Conservation (phyloP, 192 early-diverging fungal genomes). For the Pecoramyces ruminantium region DNA sequence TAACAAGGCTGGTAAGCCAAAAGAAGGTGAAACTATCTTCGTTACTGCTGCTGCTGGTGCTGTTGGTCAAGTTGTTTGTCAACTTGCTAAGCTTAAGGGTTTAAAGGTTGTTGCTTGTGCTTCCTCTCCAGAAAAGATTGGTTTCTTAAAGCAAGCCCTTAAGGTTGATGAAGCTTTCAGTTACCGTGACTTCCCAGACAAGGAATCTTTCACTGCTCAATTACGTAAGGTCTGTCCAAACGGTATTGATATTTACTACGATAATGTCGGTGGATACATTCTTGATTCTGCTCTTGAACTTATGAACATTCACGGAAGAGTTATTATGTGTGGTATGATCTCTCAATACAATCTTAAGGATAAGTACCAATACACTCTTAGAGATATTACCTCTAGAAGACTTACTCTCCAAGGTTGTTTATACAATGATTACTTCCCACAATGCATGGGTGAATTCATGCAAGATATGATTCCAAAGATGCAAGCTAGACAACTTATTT, state of each 20-base stretch:
- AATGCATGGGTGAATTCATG: conserved; percentile 28
- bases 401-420: conserved; percentile 51
- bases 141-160: conserved; percentile 21
- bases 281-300: conserved; percentile 50
- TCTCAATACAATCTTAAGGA: conserved; percentile 41
- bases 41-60: conserved; percentile 70
- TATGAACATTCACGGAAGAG: conserved; percentile 46
- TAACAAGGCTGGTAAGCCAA: conserved; percentile 44
- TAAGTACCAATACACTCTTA: conserved; percentile 33
- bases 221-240: conserved; percentile 48
- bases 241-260: conserved; percentile 78
- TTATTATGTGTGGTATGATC: conserved; percentile 32
- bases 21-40: conserved; percentile 66
- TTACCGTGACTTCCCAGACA: background rate
- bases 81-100: conserved; percentile 59
- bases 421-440: conserved; percentile 22
- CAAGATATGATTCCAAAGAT: conserved; percentile 21
- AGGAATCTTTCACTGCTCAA: conserved; percentile 8
- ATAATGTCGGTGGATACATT: conserved; percentile 50
- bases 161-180: background rate
- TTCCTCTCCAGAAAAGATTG: conserved; percentile 69
- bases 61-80: conserved; percentile 62
- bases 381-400: conserved; percentile 28
- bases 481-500: background rate
- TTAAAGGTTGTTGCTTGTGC: conserved; percentile 63